Evolutionary conservation across 1,284 basidiomycete genomes (phyloP), one percentile per base, ranked within the genome.

Genomic region (Rhizoctonia solani): DNA sequence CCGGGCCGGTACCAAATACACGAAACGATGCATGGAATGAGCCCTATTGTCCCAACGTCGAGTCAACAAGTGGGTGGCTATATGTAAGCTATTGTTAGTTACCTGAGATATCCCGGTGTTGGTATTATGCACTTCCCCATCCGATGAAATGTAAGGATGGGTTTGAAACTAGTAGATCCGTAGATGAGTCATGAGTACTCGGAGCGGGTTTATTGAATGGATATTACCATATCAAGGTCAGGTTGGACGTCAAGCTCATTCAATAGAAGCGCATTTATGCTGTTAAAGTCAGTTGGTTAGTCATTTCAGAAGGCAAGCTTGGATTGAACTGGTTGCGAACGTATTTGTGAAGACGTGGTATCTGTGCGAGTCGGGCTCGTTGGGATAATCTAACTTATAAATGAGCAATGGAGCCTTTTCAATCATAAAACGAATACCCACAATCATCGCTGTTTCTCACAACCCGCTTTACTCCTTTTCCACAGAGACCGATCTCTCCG

Each of bases 221-320:
- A 53, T 52, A 34, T n/a, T 21, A 70, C 69, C 69, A 70, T 70
- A 29, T 70, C 69, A n/a, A 70, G 58, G 37, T 70, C 69, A 25
- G 69, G 69, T 14, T 65, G 52, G 14, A 70, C 50, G 21, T 68
- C 67, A 16, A 70, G 63, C 50, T 70, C 53, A 21, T 47, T 66
- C 52, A 54, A 54, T 32, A 66, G 29, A 8, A 66, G 63, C 25
- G 42, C 63, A 66, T 66, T 66, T 54, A 66, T 21, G 9, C 63
- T 66, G 14, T 34, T 4, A 11, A 34, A 34, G 4, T 34, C 32
- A 4, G 11, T 49, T n/a, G 25, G 4, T 16, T 13, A 9, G 39
- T 16, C 32, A 46, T 16, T 30, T 41, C 27, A 54, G 13, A 13
- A 19, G 13, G n/a, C n/a, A 34, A 34, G 32, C 37, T 32, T 32